Conservation (phyloP, 208 protist genomes). For the Acanthamoeba pearcei region DNA sequence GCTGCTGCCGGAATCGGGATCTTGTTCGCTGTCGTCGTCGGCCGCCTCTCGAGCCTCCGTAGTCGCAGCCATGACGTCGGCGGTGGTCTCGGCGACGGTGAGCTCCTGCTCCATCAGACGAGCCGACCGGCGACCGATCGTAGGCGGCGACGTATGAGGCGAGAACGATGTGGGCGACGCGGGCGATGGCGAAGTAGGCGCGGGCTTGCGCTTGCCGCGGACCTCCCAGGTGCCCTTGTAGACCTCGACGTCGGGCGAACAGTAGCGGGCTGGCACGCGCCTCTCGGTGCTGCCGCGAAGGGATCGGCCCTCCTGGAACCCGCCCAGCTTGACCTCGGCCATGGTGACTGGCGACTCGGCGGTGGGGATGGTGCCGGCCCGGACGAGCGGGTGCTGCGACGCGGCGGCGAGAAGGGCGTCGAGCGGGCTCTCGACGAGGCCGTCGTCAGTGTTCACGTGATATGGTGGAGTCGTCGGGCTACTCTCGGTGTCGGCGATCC, state of each 20-base stretch:
- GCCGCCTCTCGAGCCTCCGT: background rate
- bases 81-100: too few species aligned
- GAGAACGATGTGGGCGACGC: too few species aligned
- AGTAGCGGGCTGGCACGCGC: slow-evolving; percentile 7
- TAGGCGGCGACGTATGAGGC: too few species aligned
- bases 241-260: slow-evolving; percentile 10
- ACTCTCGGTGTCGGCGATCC: background rate
- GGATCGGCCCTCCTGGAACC: background rate
- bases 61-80: too few species aligned
- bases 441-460: background rate
- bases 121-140: too few species aligned
- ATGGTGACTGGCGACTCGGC: background rate
- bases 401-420: background rate
- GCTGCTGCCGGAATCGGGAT: too few species aligned
- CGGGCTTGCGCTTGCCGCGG: background rate
- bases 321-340: too few species aligned
- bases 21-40: background rate
- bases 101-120: too few species aligned
- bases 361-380: background rate
- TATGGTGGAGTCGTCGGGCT: background rate
- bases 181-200: background rate
- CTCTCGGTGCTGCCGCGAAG: background rate
- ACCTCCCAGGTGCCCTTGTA: slow-evolving; percentile 38
- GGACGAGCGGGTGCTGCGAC: background rate
- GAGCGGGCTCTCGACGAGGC: background rate